Base-by-base conservation (phyloP, 805 yeast genomes). In the Kodamaea lidongshanica region DNA sequence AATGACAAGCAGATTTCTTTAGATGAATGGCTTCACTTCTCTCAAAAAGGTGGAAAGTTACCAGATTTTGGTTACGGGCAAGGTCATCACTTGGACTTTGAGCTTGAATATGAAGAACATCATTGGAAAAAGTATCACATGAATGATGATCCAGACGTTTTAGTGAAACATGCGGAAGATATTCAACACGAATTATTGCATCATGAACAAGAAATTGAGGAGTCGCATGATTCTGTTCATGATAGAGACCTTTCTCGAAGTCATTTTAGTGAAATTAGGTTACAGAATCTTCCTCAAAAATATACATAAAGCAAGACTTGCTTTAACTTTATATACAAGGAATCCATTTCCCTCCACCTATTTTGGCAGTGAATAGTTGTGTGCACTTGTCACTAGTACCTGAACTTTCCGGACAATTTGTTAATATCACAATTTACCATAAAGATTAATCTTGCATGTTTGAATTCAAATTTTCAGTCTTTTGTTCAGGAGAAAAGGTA, bases 11-110 rank as follows among this genome's bases (percentile, higher is more conserved):
- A 61, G 29, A 68, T 89, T 7, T 61, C 77, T 4, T 54, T 72
- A 32, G 75, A 76, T 6, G 95, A 86, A 50, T 89, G 87, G 78
- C 45, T 74, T 25, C 59, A 57, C 9, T 88, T 72, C 54, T 67
- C 72, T 6, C 53, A 54, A 2, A 57, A 54, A 8, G 94, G 94
- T 6, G 79, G 81, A 1, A 72, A 73, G 39, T 72, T 89, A 48
- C 96, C 96, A 1, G 96, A 89, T 54, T 76, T 88, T 52, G 94
- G 95, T 6, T 77, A 79, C 36, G 97, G 96, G 17, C 88, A 85
- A 6, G 95, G 95, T 16, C 96, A 88, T 50, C 96, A 88, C 58
- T 79, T 87, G 19, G 95, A 85, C 58, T 89, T 87, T 49, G 97
- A 88, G 56, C 71, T 75, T 43, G 96, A 88, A 52, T 89, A 88